Percentiles rank a stretch among this genome's conserved stretches.
phyloP scores from a whole-genome alignment of 225 moss, liverwort and hornwort genomes.

The Asterella californica region DNA sequence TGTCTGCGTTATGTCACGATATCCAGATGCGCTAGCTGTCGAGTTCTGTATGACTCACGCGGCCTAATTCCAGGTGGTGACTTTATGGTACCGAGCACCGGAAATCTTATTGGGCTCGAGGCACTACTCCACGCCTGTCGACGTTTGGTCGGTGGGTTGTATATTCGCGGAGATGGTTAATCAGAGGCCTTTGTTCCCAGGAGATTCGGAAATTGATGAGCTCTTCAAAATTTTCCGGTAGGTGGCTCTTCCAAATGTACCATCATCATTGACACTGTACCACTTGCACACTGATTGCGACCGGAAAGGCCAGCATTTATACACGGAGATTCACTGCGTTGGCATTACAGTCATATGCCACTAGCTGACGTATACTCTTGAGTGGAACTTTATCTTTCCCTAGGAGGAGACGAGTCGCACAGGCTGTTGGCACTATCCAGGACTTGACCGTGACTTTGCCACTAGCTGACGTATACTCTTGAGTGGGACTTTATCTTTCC shows the following conservation, averaged over 20 bases:
- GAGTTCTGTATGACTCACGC: neutral
- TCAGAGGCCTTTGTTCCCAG: constrained; percentile 83
- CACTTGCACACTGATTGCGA: neutral
- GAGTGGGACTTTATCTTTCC: too few species aligned
- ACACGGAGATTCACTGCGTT: neutral
- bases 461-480: too few species aligned
- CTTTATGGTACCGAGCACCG: constrained; percentile 91
- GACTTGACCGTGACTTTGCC: too few species aligned
- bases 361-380: too few species aligned
- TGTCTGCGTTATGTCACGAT: neutral
- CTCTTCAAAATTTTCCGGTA: constrained; percentile 97
- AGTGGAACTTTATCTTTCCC: too few species aligned
- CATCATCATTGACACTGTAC: neutral
- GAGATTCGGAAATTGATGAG: constrained; percentile 93
- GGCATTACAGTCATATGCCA: too few species aligned
- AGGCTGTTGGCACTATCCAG: too few species aligned
- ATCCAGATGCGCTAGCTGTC: neutral
- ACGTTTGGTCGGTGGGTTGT: constrained; percentile 95
- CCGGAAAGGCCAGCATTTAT: neutral
- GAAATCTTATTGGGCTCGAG: constrained; percentile 88
- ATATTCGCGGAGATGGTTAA: constrained; percentile 99
- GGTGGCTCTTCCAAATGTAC: neutral
- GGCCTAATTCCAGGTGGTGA: constrained; percentile 61
- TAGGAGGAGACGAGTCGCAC: too few species aligned
- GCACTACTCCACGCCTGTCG: constrained; percentile 91